Base-by-base conservation (phyloP, 306 rosid genomes). In the Cicer arietinum region DNA sequence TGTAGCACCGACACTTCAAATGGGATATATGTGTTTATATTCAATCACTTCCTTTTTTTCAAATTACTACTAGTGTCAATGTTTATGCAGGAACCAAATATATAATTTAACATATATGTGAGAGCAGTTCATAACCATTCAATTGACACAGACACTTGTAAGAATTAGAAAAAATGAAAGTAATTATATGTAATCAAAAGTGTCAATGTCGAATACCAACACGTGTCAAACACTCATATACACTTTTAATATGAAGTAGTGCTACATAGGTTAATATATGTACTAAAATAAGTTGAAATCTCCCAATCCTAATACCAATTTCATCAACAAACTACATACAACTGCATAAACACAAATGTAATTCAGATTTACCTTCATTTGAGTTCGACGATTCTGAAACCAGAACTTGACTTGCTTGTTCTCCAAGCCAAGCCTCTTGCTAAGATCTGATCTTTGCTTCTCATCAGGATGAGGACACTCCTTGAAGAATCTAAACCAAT, bases 401-500 rank as follows among this genome's bases (percentile, higher is more conserved):
- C 98, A 94, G 79, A 94, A 94, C 77, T 94, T 94, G 64, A 94
- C 91, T 88, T 94, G 97, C 87, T 91, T 91, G 8, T 72, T 65
- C 82, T 86, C 96, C 89, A 91, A 83, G 75, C 83, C 46, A 74
- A 91, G 95, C 75, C 85, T 88, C 81, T 62, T 83, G 45, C 97
- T 86, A 44, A 94, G 93, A 17, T 91, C 98, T 22, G 73, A 46
- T 63, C 98, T 85, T 79, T 94, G 98, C 86, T 94, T 94, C 65
- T 94, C 98, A 77, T 94, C 97, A 6, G 98, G 98, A 82, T 94
- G 97, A 18, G 94, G 93, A 67, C 88, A 87, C 79, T 90, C 95
- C 88, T 88, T 90, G 63, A 89, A 94, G 85, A 91, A 92, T 30
- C 98, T 94, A 73, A 62, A 85, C 73, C 73, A 75, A 61, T 18